Evolutionary conservation across 345 rosid genomes (phyloP).

Genomic region (Gossypium sturtianum): DNA sequence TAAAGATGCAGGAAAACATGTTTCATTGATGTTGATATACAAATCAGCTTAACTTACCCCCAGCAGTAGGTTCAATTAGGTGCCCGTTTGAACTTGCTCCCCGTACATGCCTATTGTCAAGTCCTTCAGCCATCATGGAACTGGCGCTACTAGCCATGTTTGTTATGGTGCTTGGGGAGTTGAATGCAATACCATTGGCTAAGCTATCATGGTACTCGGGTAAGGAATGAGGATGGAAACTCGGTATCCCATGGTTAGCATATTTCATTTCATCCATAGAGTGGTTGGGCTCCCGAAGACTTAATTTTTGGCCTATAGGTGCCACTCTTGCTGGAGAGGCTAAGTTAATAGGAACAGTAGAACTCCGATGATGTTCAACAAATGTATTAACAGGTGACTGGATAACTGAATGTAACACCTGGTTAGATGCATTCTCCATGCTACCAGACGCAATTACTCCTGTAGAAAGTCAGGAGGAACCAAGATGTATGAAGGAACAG

Average conservation of each 20-base stretch:
- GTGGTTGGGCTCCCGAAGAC: constrained; percentile 45
- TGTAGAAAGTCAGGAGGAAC: constrained; percentile 36
- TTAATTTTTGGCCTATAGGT: constrained; percentile 50
- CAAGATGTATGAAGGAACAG: constrained; percentile 19
- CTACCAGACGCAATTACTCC: constrained; percentile 38
- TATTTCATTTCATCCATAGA: constrained; percentile 45
- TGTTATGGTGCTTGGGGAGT: constrained; percentile 35
- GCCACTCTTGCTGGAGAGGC: constrained; percentile 52
- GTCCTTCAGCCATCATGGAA: constrained; percentile 45
- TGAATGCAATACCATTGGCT: constrained; percentile 45
- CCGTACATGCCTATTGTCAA: constrained; percentile 38
- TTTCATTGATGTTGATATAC: constrained; percentile 12
- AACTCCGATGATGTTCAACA: constrained; percentile 55
- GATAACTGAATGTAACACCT: constrained; percentile 18
- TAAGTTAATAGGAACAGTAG: constrained; percentile 63
- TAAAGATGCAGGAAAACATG: background rate
- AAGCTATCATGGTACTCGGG: constrained; percentile 67
- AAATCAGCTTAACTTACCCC: constrained; percentile 39
- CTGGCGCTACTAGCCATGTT: constrained; percentile 40
- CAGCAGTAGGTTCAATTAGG: constrained; percentile 40
- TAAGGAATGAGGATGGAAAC: constrained; percentile 68
- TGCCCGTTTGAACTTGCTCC: constrained; percentile 49
- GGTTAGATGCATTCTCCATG: constrained; percentile 53
- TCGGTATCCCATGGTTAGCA: constrained; percentile 43
- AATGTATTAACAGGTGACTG: constrained; percentile 39